A percentile compares a stretch with the other conserved stretches of the same genome.
These are phyloP conservation scores for Hypoxylon sp. DNA, from an alignment of 2,329 filamentous ascomycete genomes.

Conservation along the genomic window DNA sequence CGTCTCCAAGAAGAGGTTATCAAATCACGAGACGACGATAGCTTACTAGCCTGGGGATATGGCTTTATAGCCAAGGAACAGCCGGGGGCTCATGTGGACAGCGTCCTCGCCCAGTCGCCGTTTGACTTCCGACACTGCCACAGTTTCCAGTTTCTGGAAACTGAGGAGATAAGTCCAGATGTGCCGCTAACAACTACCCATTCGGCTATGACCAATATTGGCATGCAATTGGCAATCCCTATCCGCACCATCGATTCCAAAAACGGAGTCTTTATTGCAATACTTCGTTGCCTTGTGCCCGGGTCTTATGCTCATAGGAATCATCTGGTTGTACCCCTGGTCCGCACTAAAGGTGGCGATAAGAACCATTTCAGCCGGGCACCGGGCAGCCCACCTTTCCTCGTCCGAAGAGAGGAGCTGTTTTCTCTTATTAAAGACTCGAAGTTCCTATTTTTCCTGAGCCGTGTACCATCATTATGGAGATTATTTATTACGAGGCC, in stretches of 20 bases:
- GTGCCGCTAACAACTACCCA: slow-evolving; percentile 27
- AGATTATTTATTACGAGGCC: slow-evolving; percentile 18
- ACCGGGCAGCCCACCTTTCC: slow-evolving; percentile 29
- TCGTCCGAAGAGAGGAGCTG: slow-evolving; percentile 24
- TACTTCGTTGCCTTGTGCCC: slow-evolving; percentile 25
- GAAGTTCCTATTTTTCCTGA: slow-evolving; percentile 15
- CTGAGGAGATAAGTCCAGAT: slow-evolving; percentile 15
- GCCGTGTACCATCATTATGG: slow-evolving; percentile 22
- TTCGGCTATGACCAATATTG: slow-evolving; percentile 37
- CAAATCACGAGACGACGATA: slow-evolving; percentile 33
- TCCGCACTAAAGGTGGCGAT: slow-evolving; percentile 27
- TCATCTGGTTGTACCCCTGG: slow-evolving; percentile 30
- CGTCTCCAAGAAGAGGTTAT: slow-evolving; percentile 35
- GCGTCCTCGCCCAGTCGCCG: slow-evolving; percentile 32
- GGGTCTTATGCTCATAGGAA: slow-evolving; percentile 13
- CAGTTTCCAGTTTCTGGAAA: slow-evolving; percentile 22
- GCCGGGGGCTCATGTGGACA: slow-evolving; percentile 1
- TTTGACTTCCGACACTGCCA: slow-evolving; percentile 32
- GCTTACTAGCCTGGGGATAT: slow-evolving; percentile 34
- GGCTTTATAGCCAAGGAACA: slow-evolving; percentile 1
- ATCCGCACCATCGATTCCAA: slow-evolving; percentile 27
- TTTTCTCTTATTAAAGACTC: slow-evolving; percentile 20
- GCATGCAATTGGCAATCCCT: slow-evolving; percentile 30
- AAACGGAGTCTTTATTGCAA: slow-evolving; percentile 29
- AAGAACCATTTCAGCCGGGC: slow-evolving; percentile 34